These are phyloP conservation scores for Dryadomyces quercus-mongolicae DNA, from an alignment of 2,329 filamentous ascomycete genomes.

Conservation along the genomic window DNA sequence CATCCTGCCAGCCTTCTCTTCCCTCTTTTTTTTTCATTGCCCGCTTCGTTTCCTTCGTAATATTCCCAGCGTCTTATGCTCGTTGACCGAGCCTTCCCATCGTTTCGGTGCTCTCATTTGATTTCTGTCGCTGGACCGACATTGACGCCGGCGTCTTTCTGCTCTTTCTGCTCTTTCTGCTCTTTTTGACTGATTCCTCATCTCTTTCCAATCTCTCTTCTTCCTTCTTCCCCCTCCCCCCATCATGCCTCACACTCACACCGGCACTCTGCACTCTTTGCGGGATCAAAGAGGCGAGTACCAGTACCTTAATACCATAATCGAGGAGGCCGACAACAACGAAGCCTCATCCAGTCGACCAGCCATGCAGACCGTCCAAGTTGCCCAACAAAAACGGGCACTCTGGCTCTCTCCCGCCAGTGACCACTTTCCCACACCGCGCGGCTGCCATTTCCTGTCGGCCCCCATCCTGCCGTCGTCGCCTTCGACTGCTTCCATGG, in stretches of 20 bases:
- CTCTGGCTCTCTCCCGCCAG: slow-evolving; percentile 47
- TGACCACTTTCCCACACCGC: slow-evolving; percentile 61
- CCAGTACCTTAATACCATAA: slow-evolving; percentile 50
- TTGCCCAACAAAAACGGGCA: slow-evolving; percentile 35
- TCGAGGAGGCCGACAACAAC: slow-evolving; percentile 29
- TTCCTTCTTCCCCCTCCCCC: slow-evolving; percentile 7
- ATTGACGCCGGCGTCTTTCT: background rate
- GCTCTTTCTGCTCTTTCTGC: background rate
- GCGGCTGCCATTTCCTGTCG: slow-evolving; percentile 51
- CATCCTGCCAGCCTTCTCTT: background rate
- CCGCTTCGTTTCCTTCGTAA: background rate
- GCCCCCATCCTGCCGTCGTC: slow-evolving; percentile 51
- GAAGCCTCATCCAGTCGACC: slow-evolving; percentile 16
- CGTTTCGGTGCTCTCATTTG: slow-evolving; percentile 18
- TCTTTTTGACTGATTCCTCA: slow-evolving; percentile 8
- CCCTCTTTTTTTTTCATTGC: slow-evolving; percentile 2
- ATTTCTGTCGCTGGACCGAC: background rate
- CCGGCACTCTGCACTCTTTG: slow-evolving; percentile 35
- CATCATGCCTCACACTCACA: slow-evolving; percentile 17
- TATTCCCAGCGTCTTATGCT: slow-evolving; percentile 13
- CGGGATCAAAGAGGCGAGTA: slow-evolving; percentile 41
- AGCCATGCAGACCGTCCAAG: slow-evolving; percentile 26
- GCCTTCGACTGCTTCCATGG: slow-evolving; percentile 41
- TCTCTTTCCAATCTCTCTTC: background rate
- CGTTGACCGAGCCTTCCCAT: slow-evolving; percentile 34